Evolutionary conservation across 306 rosid genomes (phyloP).

Genomic region (Clitoria ternatea): DNA sequence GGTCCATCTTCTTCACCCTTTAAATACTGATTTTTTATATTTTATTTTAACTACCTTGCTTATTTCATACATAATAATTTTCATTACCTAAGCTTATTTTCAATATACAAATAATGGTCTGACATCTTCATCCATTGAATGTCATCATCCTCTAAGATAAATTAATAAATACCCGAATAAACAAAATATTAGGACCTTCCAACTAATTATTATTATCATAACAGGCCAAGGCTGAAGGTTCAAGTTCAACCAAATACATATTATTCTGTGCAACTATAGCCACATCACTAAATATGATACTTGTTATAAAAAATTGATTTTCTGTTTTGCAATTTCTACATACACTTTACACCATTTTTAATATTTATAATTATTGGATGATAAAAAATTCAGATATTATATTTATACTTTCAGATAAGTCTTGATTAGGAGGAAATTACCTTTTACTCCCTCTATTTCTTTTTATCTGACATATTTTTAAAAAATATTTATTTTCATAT

Average conservation of each 20-base stretch:
- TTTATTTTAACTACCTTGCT: neutral
- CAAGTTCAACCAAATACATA: neutral
- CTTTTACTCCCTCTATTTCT: too few species aligned
- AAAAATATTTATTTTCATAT: too few species aligned
- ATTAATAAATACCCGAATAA: neutral
- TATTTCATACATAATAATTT: neutral
- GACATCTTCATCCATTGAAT: neutral
- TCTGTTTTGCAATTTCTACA: too few species aligned
- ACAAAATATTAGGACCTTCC: neutral
- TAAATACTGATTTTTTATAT: neutral
- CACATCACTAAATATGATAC: neutral
- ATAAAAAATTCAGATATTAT: too few species aligned
- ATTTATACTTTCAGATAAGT: too few species aligned
- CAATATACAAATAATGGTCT: neutral
- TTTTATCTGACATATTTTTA: too few species aligned
- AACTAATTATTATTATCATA: neutral
- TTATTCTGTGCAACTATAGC: neutral
- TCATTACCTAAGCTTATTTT: neutral
- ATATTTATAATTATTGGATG: too few species aligned
- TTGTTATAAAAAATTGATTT: too few species aligned
- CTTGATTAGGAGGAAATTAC: too few species aligned
- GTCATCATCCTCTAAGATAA: neutral
- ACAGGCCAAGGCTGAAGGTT: neutral
- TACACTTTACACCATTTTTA: too few species aligned
- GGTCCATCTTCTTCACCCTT: neutral